Evolutionary conservation across 2,329 filamentous ascomycete species (phyloP).

Genomic region (Xylariales sp.): DNA sequence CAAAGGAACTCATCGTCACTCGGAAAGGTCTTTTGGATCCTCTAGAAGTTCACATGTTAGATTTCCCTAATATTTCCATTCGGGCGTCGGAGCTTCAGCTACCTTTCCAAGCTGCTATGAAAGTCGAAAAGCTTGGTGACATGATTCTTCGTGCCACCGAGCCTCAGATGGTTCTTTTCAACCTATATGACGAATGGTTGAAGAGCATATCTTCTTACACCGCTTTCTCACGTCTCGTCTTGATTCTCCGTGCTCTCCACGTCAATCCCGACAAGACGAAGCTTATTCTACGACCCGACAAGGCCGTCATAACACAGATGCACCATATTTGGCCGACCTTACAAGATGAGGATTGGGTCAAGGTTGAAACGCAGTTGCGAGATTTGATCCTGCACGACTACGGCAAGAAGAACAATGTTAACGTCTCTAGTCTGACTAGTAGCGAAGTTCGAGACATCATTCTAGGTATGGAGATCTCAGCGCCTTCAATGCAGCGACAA

Average conservation of each 20-base stretch:
- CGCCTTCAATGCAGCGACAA: slow-evolving; percentile 96
- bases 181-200: slow-evolving; percentile 98
- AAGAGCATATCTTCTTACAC: slow-evolving; percentile 99
- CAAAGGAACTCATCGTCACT: slow-evolving; percentile 98
- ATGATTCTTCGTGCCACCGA: slow-evolving; percentile 98
- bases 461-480: slow-evolving; percentile 98
- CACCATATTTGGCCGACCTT: slow-evolving; percentile 98
- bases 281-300: slow-evolving; percentile 91
- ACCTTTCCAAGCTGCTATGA: slow-evolving; percentile 99
- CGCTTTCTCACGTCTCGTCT: slow-evolving; percentile 92
- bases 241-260: slow-evolving; percentile 93
- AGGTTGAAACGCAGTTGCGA: slow-evolving; percentile 96
- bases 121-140: slow-evolving; percentile 98
- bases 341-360: slow-evolving; percentile 97
- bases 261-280: slow-evolving; percentile 99
- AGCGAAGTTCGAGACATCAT: slow-evolving; percentile 99
- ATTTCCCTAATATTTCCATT: slow-evolving; percentile 99
- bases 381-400: slow-evolving; percentile 98
- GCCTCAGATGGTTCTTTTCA: slow-evolving; percentile 99
- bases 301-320: slow-evolving; percentile 97
- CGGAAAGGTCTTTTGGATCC: slow-evolving; percentile 97
- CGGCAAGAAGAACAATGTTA: slow-evolving; percentile 99
- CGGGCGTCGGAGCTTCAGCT: slow-evolving; percentile 95
- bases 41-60: slow-evolving; percentile 94
- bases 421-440: slow-evolving; percentile 94